Percentiles rank a stretch among this genome's conserved stretches.
These are phyloP conservation scores for Solanum pimpinellifolium DNA, from an alignment of 257 asterid genomes.

Conservation along the genomic window DNA sequence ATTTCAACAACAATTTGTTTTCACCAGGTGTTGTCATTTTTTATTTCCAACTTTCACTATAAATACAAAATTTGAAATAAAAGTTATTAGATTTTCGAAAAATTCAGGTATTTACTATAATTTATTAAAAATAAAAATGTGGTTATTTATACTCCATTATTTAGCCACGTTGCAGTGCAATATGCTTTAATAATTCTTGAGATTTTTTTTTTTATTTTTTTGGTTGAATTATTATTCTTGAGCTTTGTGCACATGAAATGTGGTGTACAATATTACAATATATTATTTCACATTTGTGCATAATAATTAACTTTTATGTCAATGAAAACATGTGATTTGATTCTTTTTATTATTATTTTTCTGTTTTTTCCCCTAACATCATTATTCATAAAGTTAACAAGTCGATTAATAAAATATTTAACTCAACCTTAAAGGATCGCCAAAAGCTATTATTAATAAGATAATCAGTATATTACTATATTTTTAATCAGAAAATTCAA, in stretches of 20 bases:
- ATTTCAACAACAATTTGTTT: no score
- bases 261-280: neutral
- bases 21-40: no score
- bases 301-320: neutral
- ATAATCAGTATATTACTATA: neutral
- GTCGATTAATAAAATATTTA: neutral
- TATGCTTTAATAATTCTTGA: neutral
- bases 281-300: neutral
- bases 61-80: no score
- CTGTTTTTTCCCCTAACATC: neutral
- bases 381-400: neutral
- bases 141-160: neutral
- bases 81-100: no score
- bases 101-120: neutral
- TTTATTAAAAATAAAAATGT: neutral
- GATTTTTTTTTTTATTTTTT: neutral
- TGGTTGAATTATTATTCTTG: neutral
- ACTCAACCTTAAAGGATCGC: neutral
- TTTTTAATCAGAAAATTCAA: fast-evolving
- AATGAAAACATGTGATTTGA: neutral
- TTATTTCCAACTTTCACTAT: no score
- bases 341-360: neutral
- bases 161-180: neutral
- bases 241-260: neutral
- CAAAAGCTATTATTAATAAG: neutral